Percentiles rank a stretch among this genome's conserved stretches.
Evolutionary conservation across 1,284 basidiomycete genomes (phyloP).

Genomic region (Ceratorhiza oryzae-sativae): DNA sequence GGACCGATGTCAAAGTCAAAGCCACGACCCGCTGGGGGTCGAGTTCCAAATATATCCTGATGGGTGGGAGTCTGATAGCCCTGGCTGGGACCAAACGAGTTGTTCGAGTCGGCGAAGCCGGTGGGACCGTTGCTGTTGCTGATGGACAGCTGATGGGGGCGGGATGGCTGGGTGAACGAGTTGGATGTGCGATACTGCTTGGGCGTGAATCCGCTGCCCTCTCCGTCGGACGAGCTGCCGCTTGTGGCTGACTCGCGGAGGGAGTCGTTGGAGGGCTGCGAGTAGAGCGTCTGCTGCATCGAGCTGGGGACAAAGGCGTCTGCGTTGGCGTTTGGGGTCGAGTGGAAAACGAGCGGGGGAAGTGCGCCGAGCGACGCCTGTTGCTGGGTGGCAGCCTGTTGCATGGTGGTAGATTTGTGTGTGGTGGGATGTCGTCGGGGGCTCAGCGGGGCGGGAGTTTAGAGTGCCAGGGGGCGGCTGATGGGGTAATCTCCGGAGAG

Average conservation of each 20-base stretch:
- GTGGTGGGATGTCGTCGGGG: neutral
- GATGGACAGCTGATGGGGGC: slow-evolving; percentile 35
- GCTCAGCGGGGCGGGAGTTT: slow-evolving; percentile 19
- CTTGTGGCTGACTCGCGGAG: slow-evolving; percentile 26
- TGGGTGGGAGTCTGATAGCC: slow-evolving; percentile 36
- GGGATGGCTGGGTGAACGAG: slow-evolving; percentile 23
- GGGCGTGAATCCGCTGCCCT: slow-evolving; percentile 34
- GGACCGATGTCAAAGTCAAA: slow-evolving; percentile 36
- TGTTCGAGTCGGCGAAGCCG: slow-evolving; percentile 6
- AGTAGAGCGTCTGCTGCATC: slow-evolving; percentile 9
- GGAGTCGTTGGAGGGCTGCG: slow-evolving; percentile 33
- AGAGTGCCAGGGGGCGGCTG: neutral
- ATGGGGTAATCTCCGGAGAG: neutral
- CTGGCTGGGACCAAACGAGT: slow-evolving; percentile 19
- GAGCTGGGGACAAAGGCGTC: slow-evolving; percentile 19
- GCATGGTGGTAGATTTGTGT: slow-evolving; percentile 4
- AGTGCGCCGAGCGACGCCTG: slow-evolving; percentile 30
- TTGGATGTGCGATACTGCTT: slow-evolving; percentile 34
- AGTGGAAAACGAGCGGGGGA: slow-evolving; percentile 37
- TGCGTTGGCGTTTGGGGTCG: slow-evolving; percentile 14
- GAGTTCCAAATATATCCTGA: slow-evolving; percentile 37
- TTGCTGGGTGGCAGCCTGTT: slow-evolving; percentile 25
- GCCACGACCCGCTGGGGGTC: slow-evolving; percentile 10
- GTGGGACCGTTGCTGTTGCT: slow-evolving; percentile 20
- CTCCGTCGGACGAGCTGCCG: slow-evolving; percentile 27